Base-by-base conservation (phyloP, 768 basidiomycete species). In the Suillus bovinus region DNA sequence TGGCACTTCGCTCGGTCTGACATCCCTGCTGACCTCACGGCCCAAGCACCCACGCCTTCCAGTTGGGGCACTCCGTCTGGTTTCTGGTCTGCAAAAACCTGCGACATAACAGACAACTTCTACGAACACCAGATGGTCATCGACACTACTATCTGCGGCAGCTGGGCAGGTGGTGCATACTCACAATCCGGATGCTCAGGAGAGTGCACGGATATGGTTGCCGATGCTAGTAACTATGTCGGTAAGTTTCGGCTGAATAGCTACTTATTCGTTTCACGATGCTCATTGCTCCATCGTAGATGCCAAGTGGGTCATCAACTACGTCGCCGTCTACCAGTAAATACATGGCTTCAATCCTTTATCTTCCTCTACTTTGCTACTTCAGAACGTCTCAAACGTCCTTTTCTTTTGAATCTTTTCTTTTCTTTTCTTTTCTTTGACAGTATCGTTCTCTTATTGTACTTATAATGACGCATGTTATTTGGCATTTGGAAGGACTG, bases 261-360 rank as follows among this genome's bases (percentile, higher is more conserved):
- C n/a, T n/a, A 7, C 4, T 29, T 24, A 67, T 87, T 36, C 22
- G 1, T 16, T 36, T 16, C 16, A 4, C 16, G 17, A 10, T 16
- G 22, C 34, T 55, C 54, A 38, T 20, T 70, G 34, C 24, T 9
- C 17, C 2, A 14, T 5, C 59, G 7, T 65, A 87, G 85, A 75
- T 67, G 84, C 85, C 9, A 75, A 81, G 70, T 86, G 85, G 85
- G 74, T 78, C 63, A 75, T 87, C 71, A 83, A 84, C 68, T 85
- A 82, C 67, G 76, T 87, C 61, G 80, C 82, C 46, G 81, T 85
- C 53, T 87, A 84, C 72, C 76, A 34, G 33, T 34, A 10, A 41
- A 44, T 22, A 46, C 44, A 11, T 11, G n/a, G 44, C 11, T 11
- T 14, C 13, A 13, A 14, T 46, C 22, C 22, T 46, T 22, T 2